Base-by-base conservation (phyloP, 2,329 filamentous ascomycete genomes). In the Pseudocercospora cruenta region DNA sequence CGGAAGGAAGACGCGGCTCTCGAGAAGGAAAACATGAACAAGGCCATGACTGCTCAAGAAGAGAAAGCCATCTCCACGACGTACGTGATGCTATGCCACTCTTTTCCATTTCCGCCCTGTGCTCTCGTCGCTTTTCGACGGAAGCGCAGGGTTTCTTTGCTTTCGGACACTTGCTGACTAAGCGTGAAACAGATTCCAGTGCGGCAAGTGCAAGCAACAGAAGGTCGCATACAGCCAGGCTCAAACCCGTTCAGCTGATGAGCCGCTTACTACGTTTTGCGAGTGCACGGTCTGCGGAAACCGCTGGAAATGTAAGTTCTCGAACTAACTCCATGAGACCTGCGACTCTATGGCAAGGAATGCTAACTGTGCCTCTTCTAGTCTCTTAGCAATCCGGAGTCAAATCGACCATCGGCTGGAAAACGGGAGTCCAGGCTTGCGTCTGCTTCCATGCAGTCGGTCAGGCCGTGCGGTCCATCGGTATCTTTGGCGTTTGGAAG, bases 151-250 rank as follows among this genome's bases (percentile, higher is more conserved):
- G 73, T 75, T 72, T 70, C 65, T 72, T 75, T 76, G 74, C 74
- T 71, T 75, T 72, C 62, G 62, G 63, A 60, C 62, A 55, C 57
- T 47, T 24, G 60, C 59, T 69, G 57, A 68, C 68, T 69, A 70
- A 71, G 61, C 60, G 49, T 93, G 19, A 90, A 78, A 49, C 77
- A 92, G 90, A 64, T 85, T 98, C 75, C 90, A 92, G 80, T 99
- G 95, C 82, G 88, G 93, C 76, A 94, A 93, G 80, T 99, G 95
- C 82, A 91, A 91, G 74, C 86, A 96, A 86, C 94, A 91, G 84
- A 94, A 93, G 84, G 95, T 98, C 77, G 93, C 91, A 80, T 99
- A 99, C 81, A 93, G 88, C 58, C 95, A 99, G 82, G 95, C 95
- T 4, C 95, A 99, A 84, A 99, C 95, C 16, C 87, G 95, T 70